These are phyloP conservation scores for Colletotrichum acutatum DNA, from an alignment of 2,329 filamentous ascomycete genomes.

Conservation along the genomic window DNA sequence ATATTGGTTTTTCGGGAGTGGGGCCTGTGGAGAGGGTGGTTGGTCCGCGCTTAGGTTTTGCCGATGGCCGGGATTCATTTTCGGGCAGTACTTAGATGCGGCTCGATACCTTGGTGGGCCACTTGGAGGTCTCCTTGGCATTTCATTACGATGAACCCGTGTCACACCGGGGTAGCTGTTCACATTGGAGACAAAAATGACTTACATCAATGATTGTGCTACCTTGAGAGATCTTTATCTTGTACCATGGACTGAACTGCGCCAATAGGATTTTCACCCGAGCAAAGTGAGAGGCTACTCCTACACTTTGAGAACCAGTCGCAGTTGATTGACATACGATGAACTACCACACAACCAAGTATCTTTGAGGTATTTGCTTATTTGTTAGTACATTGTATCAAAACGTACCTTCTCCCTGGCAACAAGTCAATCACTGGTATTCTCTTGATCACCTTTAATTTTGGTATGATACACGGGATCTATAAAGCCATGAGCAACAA, in stretches of 20 bases:
- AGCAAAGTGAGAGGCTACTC: too few relatives aligned
- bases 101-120: background rate
- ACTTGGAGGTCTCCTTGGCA: background rate
- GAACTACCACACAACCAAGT: too few relatives aligned
- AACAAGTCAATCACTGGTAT: too few relatives aligned
- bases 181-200: background rate
- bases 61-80: slow-evolving; percentile 22
- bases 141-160: slow-evolving; percentile 1
- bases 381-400: too few relatives aligned
- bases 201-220: too few relatives aligned
- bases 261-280: too few relatives aligned
- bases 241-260: too few relatives aligned
- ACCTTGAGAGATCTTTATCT: too few relatives aligned
- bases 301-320: too few relatives aligned
- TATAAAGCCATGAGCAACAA: background rate
- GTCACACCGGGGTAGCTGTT: background rate
- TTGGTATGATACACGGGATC: background rate
- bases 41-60: slow-evolving; percentile 7
- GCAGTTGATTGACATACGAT: too few relatives aligned
- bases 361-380: too few relatives aligned
- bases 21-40: background rate
- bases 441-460: background rate
- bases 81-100: background rate
- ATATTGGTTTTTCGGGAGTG: slow-evolving; percentile 12
- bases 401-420: too few relatives aligned